Base-by-base conservation (phyloP, 1,139 yeast genomes). In the Taiozyma sp. region DNA sequence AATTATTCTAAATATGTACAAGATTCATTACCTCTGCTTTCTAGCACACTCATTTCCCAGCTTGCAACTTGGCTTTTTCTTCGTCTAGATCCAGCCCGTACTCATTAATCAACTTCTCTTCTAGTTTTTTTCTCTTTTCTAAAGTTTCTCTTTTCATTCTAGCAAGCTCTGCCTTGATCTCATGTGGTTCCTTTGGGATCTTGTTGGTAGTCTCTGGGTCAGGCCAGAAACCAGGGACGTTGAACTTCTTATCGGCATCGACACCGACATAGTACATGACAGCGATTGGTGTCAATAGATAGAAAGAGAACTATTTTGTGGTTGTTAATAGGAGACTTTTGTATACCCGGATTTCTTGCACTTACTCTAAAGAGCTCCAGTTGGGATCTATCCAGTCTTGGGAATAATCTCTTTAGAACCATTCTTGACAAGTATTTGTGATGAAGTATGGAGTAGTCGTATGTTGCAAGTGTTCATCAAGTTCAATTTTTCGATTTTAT, bases 191-290 rank as follows among this genome's bases (percentile, higher is more conserved):
- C 65, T 89, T 91, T 3, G 97, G 98, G 40, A 91, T 84, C 68
- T 87, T 86, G 65, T 90, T 89, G 60, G 89, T 76, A 2, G 97
- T 85, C 39, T 87, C 86, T 41, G 97, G 97, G 68, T 90, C 97
- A 1, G 98, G 98, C 96, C 96, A 89, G 69, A 88, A 90, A 19
- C 96, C 96, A n/a, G 96, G 95, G 50, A 90, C 83, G 64, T 89
- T 88, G 67, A 91, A 82, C 71, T 89, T 90, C 60, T 77, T 80
- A 67, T 91, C 96, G 1, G 97, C 86, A 61, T 90, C 91, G 44
- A 86, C 77, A 64, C 97, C 97, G 47, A 89, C 91, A 62, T 86
- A 91, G 68, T 88, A 84, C 98, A 91, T 91, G 62, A 90, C 85
- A 22, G 80, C 79, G 48, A 91, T 87, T 1, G 97, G 98, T 2